Evolutionary conservation across 495 filamentous ascomycete species (phyloP), one percentile per base, ranked within the genome.

Genomic region (Penicillium ucsense): DNA sequence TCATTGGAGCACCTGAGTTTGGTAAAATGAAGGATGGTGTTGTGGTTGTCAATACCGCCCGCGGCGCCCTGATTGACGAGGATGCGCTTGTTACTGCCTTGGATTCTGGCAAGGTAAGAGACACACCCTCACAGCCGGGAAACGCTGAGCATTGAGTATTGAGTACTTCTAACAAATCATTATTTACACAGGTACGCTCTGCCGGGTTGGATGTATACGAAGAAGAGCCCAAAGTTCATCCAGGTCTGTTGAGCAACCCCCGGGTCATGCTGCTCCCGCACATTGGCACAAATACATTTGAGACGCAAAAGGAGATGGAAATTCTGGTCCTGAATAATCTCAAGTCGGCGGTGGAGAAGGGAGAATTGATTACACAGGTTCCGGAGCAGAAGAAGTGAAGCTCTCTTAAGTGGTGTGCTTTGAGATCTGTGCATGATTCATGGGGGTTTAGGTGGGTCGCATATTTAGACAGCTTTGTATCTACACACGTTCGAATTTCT

Each of bases 161-260:
- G 4, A 43, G 54, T 12, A 37, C 31, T 40, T 30, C 12, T 47
- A 30, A 49, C 45, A 32, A 12, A 36, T 10, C 33, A 7, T 29
- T 11, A 11, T 11, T 6, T 27, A 6, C 29, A 45, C 41, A 73
- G 70, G 67, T 74, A 32, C 74, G 46, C 71, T 76, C 47, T 36
- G 71, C 68, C 28, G 86, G 86, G n/a, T 69, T 90, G 32, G 86
- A 90, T 57, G 86, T 90, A n/a, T 90, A 77, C 52, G 86, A 90
- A 66, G 71, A 87, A 29, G 86, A 90, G 65, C 86, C 86, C 1
- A 63, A 77, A 32, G 71, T 92, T 34, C 83, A 91, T 55, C 70
- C 77, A 2, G 85, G 83, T 2, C 66, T 94, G 35, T 63, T 91
- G 35, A 74, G 72, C 46, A 87, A 85, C 57, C 77, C 80, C 4